Evolutionary conservation across 345 rosid genomes (phyloP), one percentile per base, ranked within the genome.

Genomic region (Atalantia buxifolia): DNA sequence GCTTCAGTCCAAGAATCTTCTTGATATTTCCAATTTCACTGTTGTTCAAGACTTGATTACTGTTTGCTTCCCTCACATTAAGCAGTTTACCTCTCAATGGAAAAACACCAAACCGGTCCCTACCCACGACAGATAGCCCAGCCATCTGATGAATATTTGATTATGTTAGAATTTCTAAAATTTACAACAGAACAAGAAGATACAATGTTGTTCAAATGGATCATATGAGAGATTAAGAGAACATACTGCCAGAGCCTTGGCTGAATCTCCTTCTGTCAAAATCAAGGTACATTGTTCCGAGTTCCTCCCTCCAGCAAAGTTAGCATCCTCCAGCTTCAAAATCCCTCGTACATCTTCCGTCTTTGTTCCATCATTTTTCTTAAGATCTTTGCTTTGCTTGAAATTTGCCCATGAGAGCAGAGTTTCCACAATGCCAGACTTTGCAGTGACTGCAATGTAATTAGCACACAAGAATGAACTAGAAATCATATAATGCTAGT

Each of bases 231-330:
- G 30, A 71, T 45, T 16, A 74, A 64, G 48, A 65, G 28, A 33
- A 84, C 98, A 88, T 82, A 97, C 98, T 6, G 99, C 99, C 30
- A 97, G 92, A 74, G 94, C 84, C 86, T 97, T 97, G 35, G 99
- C 99, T 60, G 99, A 97, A 83, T 94, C 98, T 85, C 99, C 99
- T 92, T 97, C 99, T 1, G 99, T 97, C 81, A 97, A 86, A 76
- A 97, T 97, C 85, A 97, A 81, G 24, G 98, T 94, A 78, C 99
- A 97, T 56, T 70, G 86, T 1, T 89, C 77, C 8, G 99, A 97
- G 68, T 92, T 84, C 84, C 76, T 88, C 61, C 97, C 95, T 33
- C 99, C 98, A 31, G 99, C 98, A 45, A 92, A 91, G 74, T 91
- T 92, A 12, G 99, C 98, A 87, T 94, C 99, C 75, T 90, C 98